A percentile compares a stretch with the other conserved stretches of the same genome.
phyloP scores from a whole-genome alignment of 805 yeast genomes.

The Saccharomyces jurei region DNA sequence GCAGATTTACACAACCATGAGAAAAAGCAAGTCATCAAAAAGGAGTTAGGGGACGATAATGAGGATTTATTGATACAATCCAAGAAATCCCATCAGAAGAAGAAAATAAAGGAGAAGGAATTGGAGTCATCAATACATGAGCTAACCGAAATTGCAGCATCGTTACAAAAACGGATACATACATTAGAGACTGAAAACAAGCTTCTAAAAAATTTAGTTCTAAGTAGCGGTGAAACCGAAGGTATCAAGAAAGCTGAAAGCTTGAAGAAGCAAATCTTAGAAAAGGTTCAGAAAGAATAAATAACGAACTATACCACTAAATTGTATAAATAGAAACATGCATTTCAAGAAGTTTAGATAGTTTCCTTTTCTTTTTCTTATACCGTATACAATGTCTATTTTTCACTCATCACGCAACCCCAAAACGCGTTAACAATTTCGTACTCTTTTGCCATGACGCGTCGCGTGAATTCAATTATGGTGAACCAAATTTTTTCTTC shows the following conservation, averaged over 20 bases:
- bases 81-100: conserved; percentile 39
- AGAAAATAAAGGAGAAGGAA: conserved; percentile 86
- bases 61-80: conserved; percentile 1
- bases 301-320: neutral
- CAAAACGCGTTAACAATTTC: neutral
- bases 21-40: neutral
- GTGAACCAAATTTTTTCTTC: neutral
- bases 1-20: neutral
- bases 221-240: conserved; percentile 59
- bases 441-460: neutral
- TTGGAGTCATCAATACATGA: conserved; percentile 72
- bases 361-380: neutral
- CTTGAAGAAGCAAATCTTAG: conserved; percentile 33
- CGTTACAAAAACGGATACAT: conserved; percentile 64
- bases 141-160: conserved; percentile 56
- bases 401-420: neutral
- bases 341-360: neutral
- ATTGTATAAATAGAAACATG: neutral
- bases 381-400: neutral
- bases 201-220: conserved; percentile 72
- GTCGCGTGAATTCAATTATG: neutral
- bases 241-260: conserved; percentile 46
- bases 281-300: conserved; percentile 3
- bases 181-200: conserved; percentile 91
- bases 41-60: neutral